Percentiles rank a stretch among this genome's conserved stretches.
Evolutionary conservation across 164 flowering plant genomes (phyloP).

Genomic region (Kalanchoe fedtschenkoi): DNA sequence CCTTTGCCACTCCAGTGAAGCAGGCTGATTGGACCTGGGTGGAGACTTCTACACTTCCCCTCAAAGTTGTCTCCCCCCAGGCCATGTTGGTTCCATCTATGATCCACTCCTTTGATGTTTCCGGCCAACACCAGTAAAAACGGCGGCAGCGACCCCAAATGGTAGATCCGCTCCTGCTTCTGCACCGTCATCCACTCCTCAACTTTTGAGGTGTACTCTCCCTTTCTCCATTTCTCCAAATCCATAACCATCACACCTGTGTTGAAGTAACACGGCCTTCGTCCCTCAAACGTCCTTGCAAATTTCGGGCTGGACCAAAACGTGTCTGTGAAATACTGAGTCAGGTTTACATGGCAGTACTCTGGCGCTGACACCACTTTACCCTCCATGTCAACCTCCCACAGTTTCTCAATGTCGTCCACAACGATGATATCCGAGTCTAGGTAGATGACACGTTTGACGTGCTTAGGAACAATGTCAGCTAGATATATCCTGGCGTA

Average conservation of each 20-base stretch:
- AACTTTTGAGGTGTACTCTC: neutral
- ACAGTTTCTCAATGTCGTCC: neutral
- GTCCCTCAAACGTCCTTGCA: neutral
- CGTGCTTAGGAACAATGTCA: neutral
- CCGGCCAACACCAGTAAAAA: neutral
- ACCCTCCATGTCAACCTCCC: neutral
- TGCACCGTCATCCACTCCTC: constrained; percentile 3
- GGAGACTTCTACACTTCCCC: constrained; percentile 2
- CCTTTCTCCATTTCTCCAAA: neutral
- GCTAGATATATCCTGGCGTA: constrained; percentile 1
- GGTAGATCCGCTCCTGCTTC: constrained; percentile 3
- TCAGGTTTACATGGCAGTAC: constrained; percentile 2
- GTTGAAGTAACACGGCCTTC: constrained; percentile 1
- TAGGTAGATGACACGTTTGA: neutral
- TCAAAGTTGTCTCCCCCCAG: neutral
- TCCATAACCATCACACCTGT: constrained; percentile 1
- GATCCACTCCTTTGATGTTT: constrained; percentile 1
- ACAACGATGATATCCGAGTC: constrained; percentile 1
- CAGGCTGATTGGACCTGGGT: constrained; percentile 1
- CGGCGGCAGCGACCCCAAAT: neutral
- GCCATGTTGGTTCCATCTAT: constrained; percentile 2
- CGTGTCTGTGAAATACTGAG: neutral
- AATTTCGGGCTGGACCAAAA: neutral
- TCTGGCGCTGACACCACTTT: constrained; percentile 1
- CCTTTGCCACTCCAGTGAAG: constrained; percentile 1